Base-by-base conservation (phyloP, 1,284 basidiomycete genomes). In the Schizopora paradoxa region DNA sequence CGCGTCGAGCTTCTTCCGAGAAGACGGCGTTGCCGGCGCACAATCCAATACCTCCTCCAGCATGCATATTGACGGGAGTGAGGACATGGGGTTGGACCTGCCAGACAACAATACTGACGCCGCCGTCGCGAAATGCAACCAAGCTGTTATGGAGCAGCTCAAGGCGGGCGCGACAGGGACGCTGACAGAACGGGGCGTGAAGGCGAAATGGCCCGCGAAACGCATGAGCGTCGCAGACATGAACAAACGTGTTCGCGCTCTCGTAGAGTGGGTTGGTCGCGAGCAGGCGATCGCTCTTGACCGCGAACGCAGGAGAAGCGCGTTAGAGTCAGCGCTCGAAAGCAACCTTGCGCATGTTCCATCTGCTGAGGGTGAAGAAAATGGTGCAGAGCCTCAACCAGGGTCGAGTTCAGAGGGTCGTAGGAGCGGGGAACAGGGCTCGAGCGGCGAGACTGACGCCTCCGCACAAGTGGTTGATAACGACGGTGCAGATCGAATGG, bases 161-260 rank as follows among this genome's bases (percentile, higher is more conserved):
- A 35, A 13, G 33, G 33, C 33, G 33, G 11, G 11, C 11, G 48
- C 44, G 18, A 46, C 48, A 23, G 48, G 46, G 23, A 42, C 48
- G 18, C 39, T 51, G n/a, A 51, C 49, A 54, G 94, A 97, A 63
- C 76, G 91, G 32, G 89, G 92, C 1, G 91, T 93, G 19, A 89
- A 91, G 62, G 86, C 97, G 48, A 88, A 90, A 56, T 99, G 91
- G 82, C 95, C 95, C 0, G 79, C 82, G 52, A 95, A 96, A 64
- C 77, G 95, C 42, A 92, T 86, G 77, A 96, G 93, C 55, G 83
- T 95, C 19, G 86, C 83, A 14, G 95, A 99, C 62, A 96, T 99
- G 91, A 89, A 92, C 63, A 97, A 98, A 68, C 82, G 95, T 16
- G 91, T 96, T 16, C 76, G 91, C 36, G 82, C 86, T 46, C 76